Percentiles rank a stretch among this genome's conserved stretches.
These are phyloP conservation scores for Articulospora tetracladia DNA, from an alignment of 495 filamentous ascomycete genomes.

Conservation along the genomic window DNA sequence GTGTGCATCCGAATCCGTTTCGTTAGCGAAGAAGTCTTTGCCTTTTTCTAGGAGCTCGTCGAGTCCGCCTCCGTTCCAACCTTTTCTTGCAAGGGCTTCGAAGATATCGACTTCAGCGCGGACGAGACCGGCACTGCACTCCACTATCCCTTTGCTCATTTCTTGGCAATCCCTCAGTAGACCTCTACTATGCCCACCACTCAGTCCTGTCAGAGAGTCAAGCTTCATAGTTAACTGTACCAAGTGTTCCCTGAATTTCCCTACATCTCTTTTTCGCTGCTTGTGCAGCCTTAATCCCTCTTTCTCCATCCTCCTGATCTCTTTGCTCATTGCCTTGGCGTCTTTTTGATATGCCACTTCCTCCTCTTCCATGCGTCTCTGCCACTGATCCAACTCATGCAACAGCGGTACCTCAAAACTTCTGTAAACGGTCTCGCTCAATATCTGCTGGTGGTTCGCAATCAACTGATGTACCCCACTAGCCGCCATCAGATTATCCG, in stretches of 20 bases:
- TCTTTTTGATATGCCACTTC: slow-evolving; percentile 52
- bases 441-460: slow-evolving; percentile 62
- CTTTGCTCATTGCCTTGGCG: slow-evolving; percentile 41
- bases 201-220: slow-evolving; percentile 54
- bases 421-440: slow-evolving; percentile 59
- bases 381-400: slow-evolving; percentile 61
- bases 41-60: slow-evolving; percentile 58
- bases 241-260: slow-evolving; percentile 48
- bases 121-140: slow-evolving; percentile 56
- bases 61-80: slow-evolving; percentile 59
- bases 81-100: slow-evolving; percentile 58
- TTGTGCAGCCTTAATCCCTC: slow-evolving; percentile 55
- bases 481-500: slow-evolving; percentile 52
- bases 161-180: slow-evolving; percentile 55
- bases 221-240: slow-evolving; percentile 55
- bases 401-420: slow-evolving; percentile 61
- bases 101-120: slow-evolving; percentile 65
- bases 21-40: slow-evolving; percentile 55
- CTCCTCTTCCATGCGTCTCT: slow-evolving; percentile 52
- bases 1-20: slow-evolving; percentile 32
- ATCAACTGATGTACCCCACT: slow-evolving; percentile 61
- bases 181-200: slow-evolving; percentile 51
- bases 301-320: slow-evolving; percentile 56
- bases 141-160: slow-evolving; percentile 51
- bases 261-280: slow-evolving; percentile 49